Conservation (phyloP, 2,329 filamentous ascomycete genomes). For the Fusarium burgessii region DNA sequence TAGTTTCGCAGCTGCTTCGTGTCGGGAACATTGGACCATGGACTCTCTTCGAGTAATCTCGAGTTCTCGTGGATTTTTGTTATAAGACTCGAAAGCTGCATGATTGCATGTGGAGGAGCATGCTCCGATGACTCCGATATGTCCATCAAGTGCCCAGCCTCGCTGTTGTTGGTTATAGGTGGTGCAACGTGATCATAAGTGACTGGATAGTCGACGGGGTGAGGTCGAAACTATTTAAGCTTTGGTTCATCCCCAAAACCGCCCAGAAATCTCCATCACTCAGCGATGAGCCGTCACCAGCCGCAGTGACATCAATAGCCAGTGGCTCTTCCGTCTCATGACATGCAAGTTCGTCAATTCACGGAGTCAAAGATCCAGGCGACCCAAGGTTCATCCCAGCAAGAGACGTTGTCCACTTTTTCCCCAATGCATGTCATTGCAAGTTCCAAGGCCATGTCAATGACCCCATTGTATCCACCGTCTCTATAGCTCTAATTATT, state of each 20-base stretch:
- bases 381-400: not conserved
- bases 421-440: not conserved
- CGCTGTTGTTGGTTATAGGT: fast-evolving
- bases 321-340: not conserved
- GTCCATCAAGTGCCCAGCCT: not conserved
- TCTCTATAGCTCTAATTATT: not conserved
- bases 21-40: not conserved
- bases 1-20: not conserved
- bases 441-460: slow-evolving; percentile 12
- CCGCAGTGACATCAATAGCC: fast-evolving
- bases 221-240: not conserved
- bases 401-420: not conserved
- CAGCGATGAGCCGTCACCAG: not conserved
- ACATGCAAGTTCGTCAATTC: not conserved
- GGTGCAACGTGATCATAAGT: not conserved
- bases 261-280: not conserved
- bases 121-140: not conserved
- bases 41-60: fast-evolving
- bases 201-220: not conserved
- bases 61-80: not conserved
- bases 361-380: not conserved
- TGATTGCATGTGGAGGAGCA: not conserved
- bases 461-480: not conserved
- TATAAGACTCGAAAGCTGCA: not conserved
- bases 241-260: not conserved